These are phyloP conservation scores for Pyrenochaeta sp. DNA, from an alignment of 2,329 filamentous ascomycete species.

Conservation along the genomic window DNA sequence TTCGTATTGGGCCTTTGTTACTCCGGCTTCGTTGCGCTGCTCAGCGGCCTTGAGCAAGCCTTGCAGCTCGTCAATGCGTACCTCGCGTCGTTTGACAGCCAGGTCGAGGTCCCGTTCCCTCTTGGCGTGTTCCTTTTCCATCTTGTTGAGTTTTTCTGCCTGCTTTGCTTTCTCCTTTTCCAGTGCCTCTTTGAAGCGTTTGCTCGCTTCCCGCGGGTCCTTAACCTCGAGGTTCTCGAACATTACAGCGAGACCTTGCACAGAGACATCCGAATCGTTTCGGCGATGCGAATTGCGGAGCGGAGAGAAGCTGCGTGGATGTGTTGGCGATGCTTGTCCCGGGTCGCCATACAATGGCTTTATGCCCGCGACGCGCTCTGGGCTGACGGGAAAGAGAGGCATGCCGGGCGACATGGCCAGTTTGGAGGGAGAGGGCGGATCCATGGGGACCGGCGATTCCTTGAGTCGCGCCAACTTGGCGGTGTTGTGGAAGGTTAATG, in stretches of 20 bases:
- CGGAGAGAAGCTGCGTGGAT: slow-evolving; percentile 23
- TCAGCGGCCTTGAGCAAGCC: slow-evolving; percentile 28
- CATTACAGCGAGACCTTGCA: slow-evolving; percentile 66
- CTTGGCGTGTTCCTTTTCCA: slow-evolving; percentile 73
- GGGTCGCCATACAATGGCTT: slow-evolving; percentile 39
- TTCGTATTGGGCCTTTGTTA: slow-evolving; percentile 38
- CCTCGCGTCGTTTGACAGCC: slow-evolving; percentile 15
- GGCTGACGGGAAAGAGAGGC: slow-evolving; percentile 68
- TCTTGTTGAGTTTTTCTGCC: slow-evolving; percentile 41
- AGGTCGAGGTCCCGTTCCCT: slow-evolving; percentile 39
- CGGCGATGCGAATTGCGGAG: slow-evolving; percentile 35
- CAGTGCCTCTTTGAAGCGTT: slow-evolving; percentile 53
- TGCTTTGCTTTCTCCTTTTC: slow-evolving; percentile 52
- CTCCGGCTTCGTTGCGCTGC: slow-evolving; percentile 29
- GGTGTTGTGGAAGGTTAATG: slow-evolving; percentile 23
- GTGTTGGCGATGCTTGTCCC: slow-evolving; percentile 8
- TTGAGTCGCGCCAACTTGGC: slow-evolving; percentile 49
- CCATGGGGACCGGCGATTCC: slow-evolving; percentile 43
- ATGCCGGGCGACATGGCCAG: slow-evolving; percentile 63
- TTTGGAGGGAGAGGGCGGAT: slow-evolving; percentile 54
- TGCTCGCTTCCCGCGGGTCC: slow-evolving; percentile 55
- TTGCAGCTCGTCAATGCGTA: slow-evolving; percentile 33
- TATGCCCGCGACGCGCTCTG: slow-evolving; percentile 66
- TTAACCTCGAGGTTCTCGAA: slow-evolving; percentile 72
- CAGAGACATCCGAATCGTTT: slow-evolving; percentile 48